phyloP scores from a whole-genome alignment of 176 grass and related monocot genomes.

The Cenchrus purpureus region DNA sequence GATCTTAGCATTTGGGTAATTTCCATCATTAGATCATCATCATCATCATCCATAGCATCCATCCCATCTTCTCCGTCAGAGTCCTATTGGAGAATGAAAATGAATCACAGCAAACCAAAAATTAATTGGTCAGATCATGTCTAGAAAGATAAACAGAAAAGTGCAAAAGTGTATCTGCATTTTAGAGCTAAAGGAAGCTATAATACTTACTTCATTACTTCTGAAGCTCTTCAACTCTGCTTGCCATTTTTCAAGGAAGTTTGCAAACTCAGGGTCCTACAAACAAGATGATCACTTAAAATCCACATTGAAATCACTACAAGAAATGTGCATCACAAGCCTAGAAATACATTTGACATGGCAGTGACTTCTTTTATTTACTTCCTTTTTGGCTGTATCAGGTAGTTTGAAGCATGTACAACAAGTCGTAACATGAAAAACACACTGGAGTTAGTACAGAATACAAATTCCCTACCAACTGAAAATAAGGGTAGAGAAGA shows the following conservation, averaged over 20 bases:
- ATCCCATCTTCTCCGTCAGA: slow-evolving; percentile 69
- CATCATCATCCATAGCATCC: slow-evolving; percentile 36
- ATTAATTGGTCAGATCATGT: background rate
- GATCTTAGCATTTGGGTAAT: slow-evolving; percentile 49
- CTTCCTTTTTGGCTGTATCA: background rate
- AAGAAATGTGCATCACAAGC: background rate
- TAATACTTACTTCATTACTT: slow-evolving; percentile 62
- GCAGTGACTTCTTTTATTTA: background rate
- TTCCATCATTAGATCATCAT: slow-evolving; percentile 35
- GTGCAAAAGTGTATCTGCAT: background rate
- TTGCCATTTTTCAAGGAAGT: slow-evolving; percentile 65
- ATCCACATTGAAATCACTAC: slow-evolving; percentile 10
- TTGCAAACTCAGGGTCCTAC: slow-evolving; percentile 82
- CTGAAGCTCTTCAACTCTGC: slow-evolving; percentile 45
- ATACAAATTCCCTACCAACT: background rate
- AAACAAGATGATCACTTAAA: slow-evolving; percentile 40
- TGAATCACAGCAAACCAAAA: background rate
- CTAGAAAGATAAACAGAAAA: background rate
- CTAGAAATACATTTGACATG: background rate
- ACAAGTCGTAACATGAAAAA: background rate
- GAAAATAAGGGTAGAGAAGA: background rate
- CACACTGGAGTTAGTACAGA: background rate
- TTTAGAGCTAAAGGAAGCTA: background rate
- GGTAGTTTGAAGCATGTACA: background rate
- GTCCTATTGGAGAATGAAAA: slow-evolving; percentile 51